These are phyloP conservation scores for Forsythia viridissima DNA, from an alignment of 257 asterid genomes.

Conservation along the genomic window DNA sequence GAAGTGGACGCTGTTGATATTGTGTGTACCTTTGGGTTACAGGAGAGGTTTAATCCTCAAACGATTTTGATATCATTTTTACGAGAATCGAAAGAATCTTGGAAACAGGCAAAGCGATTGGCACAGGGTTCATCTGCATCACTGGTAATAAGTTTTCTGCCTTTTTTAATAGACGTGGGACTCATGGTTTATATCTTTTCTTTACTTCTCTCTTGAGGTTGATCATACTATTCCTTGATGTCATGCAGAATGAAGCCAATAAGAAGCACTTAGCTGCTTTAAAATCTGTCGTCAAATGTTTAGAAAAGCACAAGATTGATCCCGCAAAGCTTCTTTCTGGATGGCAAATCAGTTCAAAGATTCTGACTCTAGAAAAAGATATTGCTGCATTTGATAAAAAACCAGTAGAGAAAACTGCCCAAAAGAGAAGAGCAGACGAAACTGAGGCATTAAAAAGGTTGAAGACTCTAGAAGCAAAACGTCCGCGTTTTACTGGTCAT, in stretches of 20 bases:
- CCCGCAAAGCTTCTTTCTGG: conserved; percentile 60
- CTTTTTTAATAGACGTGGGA: neutral
- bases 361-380: conserved; percentile 56
- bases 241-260: conserved; percentile 64
- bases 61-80: conserved; percentile 57
- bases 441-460: conserved; percentile 39
- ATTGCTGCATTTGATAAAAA: conserved; percentile 37
- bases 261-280: conserved; percentile 55
- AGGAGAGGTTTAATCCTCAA: conserved; percentile 57
- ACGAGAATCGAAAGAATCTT: conserved; percentile 51
- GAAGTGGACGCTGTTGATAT: conserved; percentile 77
- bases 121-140: conserved; percentile 44
- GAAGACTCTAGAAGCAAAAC: conserved; percentile 55
- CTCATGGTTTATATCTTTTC: neutral
- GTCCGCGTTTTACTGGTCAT: conserved; percentile 40
- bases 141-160: conserved; percentile 36
- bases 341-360: conserved; percentile 69
- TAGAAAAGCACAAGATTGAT: conserved; percentile 64
- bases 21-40: conserved; percentile 60
- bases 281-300: conserved; percentile 55
- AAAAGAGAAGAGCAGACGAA: conserved; percentile 62
- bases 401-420: conserved; percentile 31
- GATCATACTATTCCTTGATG: conserved; percentile 17
- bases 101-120: conserved; percentile 46
- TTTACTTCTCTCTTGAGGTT: conserved; percentile 16